phyloP scores from a whole-genome alignment of 2,329 filamentous ascomycete species.

The Aulographum hederae region DNA sequence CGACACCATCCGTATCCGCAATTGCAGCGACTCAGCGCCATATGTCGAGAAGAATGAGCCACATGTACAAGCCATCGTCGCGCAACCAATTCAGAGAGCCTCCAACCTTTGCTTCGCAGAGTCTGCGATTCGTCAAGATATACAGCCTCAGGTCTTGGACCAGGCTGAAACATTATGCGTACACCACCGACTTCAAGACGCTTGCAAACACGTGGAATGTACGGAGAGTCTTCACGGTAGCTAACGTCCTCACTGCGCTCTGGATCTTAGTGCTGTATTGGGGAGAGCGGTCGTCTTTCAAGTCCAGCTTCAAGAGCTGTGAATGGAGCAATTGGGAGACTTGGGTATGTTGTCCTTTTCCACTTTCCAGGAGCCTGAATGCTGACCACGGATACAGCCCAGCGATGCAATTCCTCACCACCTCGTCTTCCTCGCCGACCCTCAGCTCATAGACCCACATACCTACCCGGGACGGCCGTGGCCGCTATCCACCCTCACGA shows the following conservation, averaged over 20 bases:
- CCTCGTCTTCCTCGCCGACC: conserved; percentile 71
- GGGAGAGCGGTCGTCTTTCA: conserved; percentile 69
- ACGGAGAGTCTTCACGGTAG: neutral
- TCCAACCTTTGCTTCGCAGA: too few species aligned
- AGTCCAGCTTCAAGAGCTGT: conserved; percentile 51
- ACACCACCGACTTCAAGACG: too few species aligned
- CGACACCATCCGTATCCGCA: too few species aligned
- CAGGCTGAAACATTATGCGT: too few species aligned
- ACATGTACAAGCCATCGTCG: too few species aligned
- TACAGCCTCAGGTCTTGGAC: too few species aligned
- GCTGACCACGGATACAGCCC: conserved; percentile 38
- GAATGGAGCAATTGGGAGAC: conserved; percentile 78
- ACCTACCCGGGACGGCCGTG: conserved; percentile 77
- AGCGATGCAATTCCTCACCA: conserved; percentile 62
- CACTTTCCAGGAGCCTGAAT: neutral
- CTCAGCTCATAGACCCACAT: conserved; percentile 82
- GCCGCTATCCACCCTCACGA: conserved; percentile 48
- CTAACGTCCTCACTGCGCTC: conserved; percentile 38
- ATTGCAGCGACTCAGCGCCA: too few species aligned
- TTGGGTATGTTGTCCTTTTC: conserved; percentile 45
- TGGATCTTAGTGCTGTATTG: conserved; percentile 69
- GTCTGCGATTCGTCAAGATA: too few species aligned
- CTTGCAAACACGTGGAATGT: too few species aligned
- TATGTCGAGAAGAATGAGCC: too few species aligned
- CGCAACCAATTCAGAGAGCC: too few species aligned